Evolutionary conservation across 2,329 filamentous ascomycete genomes (phyloP).

Genomic region (Diaporthe vaccinii): DNA sequence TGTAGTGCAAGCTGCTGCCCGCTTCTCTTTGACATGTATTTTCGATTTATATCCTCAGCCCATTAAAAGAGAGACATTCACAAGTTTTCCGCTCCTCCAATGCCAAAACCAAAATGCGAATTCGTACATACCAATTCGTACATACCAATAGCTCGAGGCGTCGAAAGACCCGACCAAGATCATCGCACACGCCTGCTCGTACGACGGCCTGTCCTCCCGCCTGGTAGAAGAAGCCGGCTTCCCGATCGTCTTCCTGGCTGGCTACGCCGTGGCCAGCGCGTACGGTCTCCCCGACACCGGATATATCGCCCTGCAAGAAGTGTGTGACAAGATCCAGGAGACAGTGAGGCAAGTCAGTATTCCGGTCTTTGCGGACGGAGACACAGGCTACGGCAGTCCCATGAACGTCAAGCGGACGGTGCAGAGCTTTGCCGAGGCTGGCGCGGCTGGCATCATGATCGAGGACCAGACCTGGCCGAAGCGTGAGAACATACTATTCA

Average conservation of each 20-base stretch:
- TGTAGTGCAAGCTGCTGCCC: too few species aligned
- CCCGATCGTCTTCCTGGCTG: constrained; percentile 59
- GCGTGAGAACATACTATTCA: constrained; percentile 47
- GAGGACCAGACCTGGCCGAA: constrained; percentile 65
- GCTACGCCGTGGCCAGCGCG: constrained; percentile 56
- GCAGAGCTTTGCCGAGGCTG: constrained; percentile 57
- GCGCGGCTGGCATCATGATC: constrained; percentile 56
- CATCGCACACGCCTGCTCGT: constrained; percentile 57
- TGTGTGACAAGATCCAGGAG: constrained; percentile 58
- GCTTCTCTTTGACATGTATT: too few species aligned
- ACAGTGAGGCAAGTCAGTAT: constrained; percentile 48
- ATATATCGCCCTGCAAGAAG: constrained; percentile 62
- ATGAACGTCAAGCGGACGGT: constrained; percentile 62
- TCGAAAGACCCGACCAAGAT: constrained; percentile 57
- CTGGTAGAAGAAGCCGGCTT: constrained; percentile 61
- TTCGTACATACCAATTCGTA: background rate
- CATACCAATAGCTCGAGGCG: constrained; percentile 48
- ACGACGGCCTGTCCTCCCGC: constrained; percentile 59
- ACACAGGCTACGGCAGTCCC: constrained; percentile 62
- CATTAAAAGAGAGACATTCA: background rate
- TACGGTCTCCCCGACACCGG: constrained; percentile 61
- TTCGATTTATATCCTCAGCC: background rate
- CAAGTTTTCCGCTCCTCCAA: background rate
- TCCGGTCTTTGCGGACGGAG: constrained; percentile 60
- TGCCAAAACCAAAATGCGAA: background rate